Conservation (phyloP, 495 filamentous ascomycete genomes). For the Penicillium egyptiacum region DNA sequence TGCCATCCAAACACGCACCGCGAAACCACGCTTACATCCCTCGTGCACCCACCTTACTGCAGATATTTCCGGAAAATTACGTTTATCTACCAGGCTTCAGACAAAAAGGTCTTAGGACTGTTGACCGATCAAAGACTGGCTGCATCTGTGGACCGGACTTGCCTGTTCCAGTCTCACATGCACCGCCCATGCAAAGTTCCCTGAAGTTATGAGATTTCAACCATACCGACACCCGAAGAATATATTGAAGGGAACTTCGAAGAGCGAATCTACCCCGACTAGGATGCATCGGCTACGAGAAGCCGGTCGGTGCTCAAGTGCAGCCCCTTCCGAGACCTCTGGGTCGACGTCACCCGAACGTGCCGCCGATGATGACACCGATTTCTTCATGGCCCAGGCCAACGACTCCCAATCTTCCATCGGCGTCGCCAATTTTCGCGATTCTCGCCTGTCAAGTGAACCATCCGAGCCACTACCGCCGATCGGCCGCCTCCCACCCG, state of each 20-base stretch:
- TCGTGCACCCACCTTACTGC: conserved; percentile 1
- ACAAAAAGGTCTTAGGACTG: neutral
- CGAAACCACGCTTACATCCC: conserved; percentile 2
- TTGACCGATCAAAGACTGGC: neutral
- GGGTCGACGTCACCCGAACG: conserved; percentile 83
- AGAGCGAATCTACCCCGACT: conserved; percentile 6
- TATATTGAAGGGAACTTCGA: conserved; percentile 16
- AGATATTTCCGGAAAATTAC: neutral
- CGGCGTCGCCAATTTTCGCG: conserved; percentile 72
- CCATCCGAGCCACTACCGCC: conserved; percentile 60
- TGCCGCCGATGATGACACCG: conserved; percentile 84
- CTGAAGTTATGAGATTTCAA: conserved; percentile 27
- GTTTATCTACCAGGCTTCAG: neutral
- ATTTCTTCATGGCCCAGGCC: conserved; percentile 78
- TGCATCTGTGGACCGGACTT: conserved; percentile 5
- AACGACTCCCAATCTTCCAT: conserved; percentile 93
- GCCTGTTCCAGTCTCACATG: conserved; percentile 7
- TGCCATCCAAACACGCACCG: conserved; percentile 2
- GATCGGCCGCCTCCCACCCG: conserved; percentile 81
- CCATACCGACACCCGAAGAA: conserved; percentile 18
- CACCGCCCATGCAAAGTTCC: conserved; percentile 20
- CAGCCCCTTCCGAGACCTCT: conserved; percentile 60
- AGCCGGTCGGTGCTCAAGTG: conserved; percentile 45
- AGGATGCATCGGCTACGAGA: conserved; percentile 45
- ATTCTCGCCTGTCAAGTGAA: conserved; percentile 62